Base-by-base conservation (phyloP, 352 stramenopile genomes). In the Plasmopara halstedii region DNA sequence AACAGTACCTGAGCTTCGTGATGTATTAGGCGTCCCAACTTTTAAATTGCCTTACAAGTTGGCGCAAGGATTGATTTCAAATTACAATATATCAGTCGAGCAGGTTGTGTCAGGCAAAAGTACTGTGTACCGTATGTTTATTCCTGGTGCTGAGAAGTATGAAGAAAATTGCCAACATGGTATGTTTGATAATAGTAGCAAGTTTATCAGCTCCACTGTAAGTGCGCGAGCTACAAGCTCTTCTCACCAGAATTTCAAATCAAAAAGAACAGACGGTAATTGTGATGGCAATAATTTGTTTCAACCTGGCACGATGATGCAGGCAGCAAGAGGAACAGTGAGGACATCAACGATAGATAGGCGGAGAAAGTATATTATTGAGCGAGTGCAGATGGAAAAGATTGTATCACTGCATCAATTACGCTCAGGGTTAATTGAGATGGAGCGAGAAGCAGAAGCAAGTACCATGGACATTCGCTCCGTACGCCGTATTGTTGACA, bases 91-190 rank as follows among this genome's bases (percentile, higher is more conserved):
- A 33, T 71, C 58, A 1, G 80, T 91, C 15, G 74, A 85, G 37
- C 73, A 87, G 55, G 76, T 91, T 22, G 74, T 88, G 9, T 34
- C 87, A 25, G 77, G 77, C 3, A 88, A 88, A 41, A 88, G 63
- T 37, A 88, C 80, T 6, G 85, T 88, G 73, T 91, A 91, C 66
- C 79, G 79, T 11, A 79, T 91, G 72, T 88, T 83, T 56, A 68
- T 73, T 41, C 68, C 79, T 1, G 61, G 51, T 17, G 31, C 22
- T 3, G 32, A 7, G 15, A 46, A 42, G 29, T 19, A 27, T 5
- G 35, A 44, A 38, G 17, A 26, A 26, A 56, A 15, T 34, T 37
- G 11, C 7, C 20, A 55, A 15, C 26, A 46, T 41, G 42, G 15
- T 32, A 13, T 25, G 35, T 51, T 6, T 32, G 11, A 3, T 36